These are phyloP conservation scores for Sarcodon sp. DNA, from an alignment of 768 basidiomycete genomes.

Conservation along the genomic window DNA sequence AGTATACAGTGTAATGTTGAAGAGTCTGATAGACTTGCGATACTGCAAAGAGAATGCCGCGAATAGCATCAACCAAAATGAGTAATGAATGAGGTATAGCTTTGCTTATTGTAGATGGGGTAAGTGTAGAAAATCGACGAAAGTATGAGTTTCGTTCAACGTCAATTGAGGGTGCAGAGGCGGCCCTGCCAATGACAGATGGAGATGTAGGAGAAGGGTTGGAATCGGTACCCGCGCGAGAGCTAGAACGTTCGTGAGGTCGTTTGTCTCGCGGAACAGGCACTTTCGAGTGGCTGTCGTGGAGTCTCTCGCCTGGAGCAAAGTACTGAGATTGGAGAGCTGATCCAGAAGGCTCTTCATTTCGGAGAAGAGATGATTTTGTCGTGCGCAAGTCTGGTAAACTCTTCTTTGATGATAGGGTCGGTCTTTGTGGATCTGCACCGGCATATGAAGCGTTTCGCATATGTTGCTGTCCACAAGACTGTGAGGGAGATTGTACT, in stretches of 20 bases:
- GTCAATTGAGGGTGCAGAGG: constrained; percentile 43
- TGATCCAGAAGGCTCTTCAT: not conserved
- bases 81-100: constrained; percentile 60
- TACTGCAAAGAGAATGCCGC: constrained; percentile 84
- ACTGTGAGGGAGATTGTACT: too few relatives aligned
- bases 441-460: constrained; percentile 38
- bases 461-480: constrained; percentile 17
- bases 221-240: constrained; percentile 4
- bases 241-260: constrained; percentile 8
- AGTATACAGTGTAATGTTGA: constrained; percentile 76
- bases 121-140: constrained; percentile 74
- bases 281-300: not conserved
- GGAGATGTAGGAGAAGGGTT: constrained; percentile 27
- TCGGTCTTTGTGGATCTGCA: constrained; percentile 20
- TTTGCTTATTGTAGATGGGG: constrained; percentile 42
- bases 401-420: constrained; percentile 59
- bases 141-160: constrained; percentile 89
- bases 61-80: constrained; percentile 72
- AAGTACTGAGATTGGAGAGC: not conserved
- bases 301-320: not conserved
- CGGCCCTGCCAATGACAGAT: constrained; percentile 23
- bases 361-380: constrained; percentile 21
- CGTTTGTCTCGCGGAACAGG: constrained; percentile 28
- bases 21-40: constrained; percentile 86
- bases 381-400: constrained; percentile 69